A percentile compares a stretch with the other conserved stretches of the same genome.
Conservation (phyloP, 345 rosid genomes). For the Mallotus nudiflorus region DNA sequence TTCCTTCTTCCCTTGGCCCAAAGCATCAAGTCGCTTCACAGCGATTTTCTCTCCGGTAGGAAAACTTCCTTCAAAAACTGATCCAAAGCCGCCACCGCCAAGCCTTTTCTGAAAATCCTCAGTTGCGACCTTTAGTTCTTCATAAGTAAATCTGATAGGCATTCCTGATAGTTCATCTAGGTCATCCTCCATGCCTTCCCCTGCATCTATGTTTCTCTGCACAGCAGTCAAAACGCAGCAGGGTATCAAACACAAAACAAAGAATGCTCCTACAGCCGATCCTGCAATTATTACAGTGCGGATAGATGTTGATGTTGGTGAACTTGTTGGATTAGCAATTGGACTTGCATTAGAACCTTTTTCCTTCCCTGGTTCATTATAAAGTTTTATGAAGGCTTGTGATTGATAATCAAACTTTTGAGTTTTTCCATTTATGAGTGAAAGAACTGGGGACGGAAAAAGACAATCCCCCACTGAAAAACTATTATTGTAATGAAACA, state of each 20-base stretch:
- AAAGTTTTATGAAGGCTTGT: too few relatives aligned
- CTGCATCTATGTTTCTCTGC: not conserved
- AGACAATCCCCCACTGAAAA: not conserved
- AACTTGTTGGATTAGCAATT: too few relatives aligned
- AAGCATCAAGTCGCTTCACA: slow-evolving; percentile 11
- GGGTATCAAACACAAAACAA: not conserved
- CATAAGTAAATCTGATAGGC: slow-evolving; percentile 19
- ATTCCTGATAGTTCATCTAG: slow-evolving; percentile 22
- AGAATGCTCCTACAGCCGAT: not conserved
- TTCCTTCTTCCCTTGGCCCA: slow-evolving; percentile 1
- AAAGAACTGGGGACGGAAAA: slow-evolving; percentile 2
- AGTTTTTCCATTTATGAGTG: slow-evolving; percentile 6
- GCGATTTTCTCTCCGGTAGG: slow-evolving; percentile 19
- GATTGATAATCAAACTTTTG: too few relatives aligned
- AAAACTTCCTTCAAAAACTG: slow-evolving; percentile 22
- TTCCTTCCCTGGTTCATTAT: not conserved
- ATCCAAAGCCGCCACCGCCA: slow-evolving; percentile 23
- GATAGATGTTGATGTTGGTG: too few relatives aligned
- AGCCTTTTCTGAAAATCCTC: slow-evolving; percentile 11
- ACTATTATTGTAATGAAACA: not conserved
- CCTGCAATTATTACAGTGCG: not conserved
- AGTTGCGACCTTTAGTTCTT: slow-evolving; percentile 11
- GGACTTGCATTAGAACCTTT: too few relatives aligned
- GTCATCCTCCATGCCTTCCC: slow-evolving; percentile 15
- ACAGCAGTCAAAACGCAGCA: too few relatives aligned